These are phyloP conservation scores for Hypoxylon rubiginosum DNA, from an alignment of 2,329 filamentous ascomycete genomes.

Conservation along the genomic window DNA sequence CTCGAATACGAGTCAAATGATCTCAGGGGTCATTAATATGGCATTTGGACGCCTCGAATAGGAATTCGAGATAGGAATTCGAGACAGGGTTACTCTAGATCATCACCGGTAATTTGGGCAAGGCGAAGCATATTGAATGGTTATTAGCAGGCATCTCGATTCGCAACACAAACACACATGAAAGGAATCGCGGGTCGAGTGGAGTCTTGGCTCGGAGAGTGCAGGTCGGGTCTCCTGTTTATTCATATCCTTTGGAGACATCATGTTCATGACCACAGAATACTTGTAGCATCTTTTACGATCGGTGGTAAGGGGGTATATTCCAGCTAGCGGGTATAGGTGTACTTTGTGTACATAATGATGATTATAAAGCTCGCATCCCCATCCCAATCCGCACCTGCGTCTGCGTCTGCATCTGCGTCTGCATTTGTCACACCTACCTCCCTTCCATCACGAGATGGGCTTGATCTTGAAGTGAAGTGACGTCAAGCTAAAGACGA, in stretches of 20 bases:
- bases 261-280: slow-evolving; percentile 28
- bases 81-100: slow-evolving; percentile 11
- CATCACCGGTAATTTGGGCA: slow-evolving; percentile 24
- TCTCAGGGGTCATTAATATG: not conserved
- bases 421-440: no score
- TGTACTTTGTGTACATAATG: slow-evolving; percentile 46
- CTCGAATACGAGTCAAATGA: slow-evolving; percentile 8
- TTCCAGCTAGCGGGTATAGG: slow-evolving; percentile 38
- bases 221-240: slow-evolving; percentile 8
- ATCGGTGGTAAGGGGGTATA: slow-evolving; percentile 42
- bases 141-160: slow-evolving; percentile 28
- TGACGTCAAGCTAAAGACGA: slow-evolving; percentile 96
- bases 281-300: slow-evolving; percentile 38
- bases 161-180: slow-evolving; percentile 13
- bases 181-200: slow-evolving; percentile 13
- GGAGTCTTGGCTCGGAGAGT: slow-evolving; percentile 11
- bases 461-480: slow-evolving; percentile 97
- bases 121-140: slow-evolving; percentile 6
- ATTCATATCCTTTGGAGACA: slow-evolving; percentile 6
- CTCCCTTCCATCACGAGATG: slow-evolving; percentile 61
- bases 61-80: not conserved
- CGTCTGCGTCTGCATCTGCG: slow-evolving; percentile 22
- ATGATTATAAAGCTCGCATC: slow-evolving; percentile 41
- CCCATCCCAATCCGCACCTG: not conserved
- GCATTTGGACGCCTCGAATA: slow-evolving; percentile 13